phyloP scores from a whole-genome alignment of 345 rosid genomes.

The Syzygium grande region DNA sequence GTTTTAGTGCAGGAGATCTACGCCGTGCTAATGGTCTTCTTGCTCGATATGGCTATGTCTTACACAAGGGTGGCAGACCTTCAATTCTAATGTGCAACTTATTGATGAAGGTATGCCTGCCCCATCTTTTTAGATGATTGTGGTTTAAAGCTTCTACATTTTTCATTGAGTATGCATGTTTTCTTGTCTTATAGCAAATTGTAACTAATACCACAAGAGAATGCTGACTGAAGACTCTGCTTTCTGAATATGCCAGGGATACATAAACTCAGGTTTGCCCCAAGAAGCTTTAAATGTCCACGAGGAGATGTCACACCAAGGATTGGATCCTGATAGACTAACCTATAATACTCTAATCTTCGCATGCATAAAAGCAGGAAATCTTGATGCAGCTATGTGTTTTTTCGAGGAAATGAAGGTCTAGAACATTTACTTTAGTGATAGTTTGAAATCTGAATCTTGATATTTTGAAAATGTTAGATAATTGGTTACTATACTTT shows the following conservation, averaged over 20 bases:
- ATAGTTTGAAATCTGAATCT: not conserved
- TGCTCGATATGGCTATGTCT: conserved; percentile 53
- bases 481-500: not conserved
- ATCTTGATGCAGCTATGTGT: conserved; percentile 51
- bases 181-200: not conserved
- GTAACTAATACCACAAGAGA: not conserved
- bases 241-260: conserved; percentile 35
- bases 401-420: conserved; percentile 79
- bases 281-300: conserved; percentile 37
- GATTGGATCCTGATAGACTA: conserved; percentile 56
- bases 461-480: not conserved
- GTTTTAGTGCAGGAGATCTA: conserved; percentile 78
- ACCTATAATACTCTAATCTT: conserved; percentile 59
- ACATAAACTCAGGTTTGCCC: conserved; percentile 41
- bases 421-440: conserved; percentile 8
- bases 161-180: not conserved
- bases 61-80: conserved; percentile 44
- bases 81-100: conserved; percentile 48
- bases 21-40: conserved; percentile 77
- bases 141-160: not conserved
- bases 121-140: not conserved
- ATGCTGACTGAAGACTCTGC: not conserved
- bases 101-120: conserved; percentile 56
- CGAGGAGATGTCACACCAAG: conserved; percentile 38
- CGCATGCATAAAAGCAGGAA: conserved; percentile 42